Percentiles rank a stretch among this genome's conserved stretches.
phyloP scores from a whole-genome alignment of 2,329 filamentous ascomycete genomes.

The Neopestalotiopsis clavispora region DNA sequence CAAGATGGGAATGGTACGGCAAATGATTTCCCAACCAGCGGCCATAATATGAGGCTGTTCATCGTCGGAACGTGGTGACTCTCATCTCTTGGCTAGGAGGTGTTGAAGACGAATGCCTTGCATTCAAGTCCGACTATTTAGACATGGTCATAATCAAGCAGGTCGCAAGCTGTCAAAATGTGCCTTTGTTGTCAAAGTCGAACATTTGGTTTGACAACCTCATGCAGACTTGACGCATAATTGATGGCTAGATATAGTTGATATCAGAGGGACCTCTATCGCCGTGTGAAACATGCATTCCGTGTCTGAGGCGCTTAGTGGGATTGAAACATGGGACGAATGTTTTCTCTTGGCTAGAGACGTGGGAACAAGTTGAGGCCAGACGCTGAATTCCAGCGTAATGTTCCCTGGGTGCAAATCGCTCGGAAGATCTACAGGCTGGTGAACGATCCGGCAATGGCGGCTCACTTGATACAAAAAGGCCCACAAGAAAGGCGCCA shows the following conservation, averaged over 20 bases:
- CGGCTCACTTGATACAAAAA: conserved; percentile 31
- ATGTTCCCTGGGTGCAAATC: conserved; percentile 23
- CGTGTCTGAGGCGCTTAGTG: conserved; percentile 3
- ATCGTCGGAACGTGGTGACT: not conserved
- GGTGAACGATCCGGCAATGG: conserved; percentile 27
- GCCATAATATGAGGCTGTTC: not conserved
- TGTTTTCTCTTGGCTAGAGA: not conserved
- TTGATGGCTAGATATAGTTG: not conserved
- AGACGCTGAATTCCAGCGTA: conserved; percentile 14
- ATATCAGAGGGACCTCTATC: not conserved
- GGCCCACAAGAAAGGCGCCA: conserved; percentile 1
- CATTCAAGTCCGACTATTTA: not conserved
- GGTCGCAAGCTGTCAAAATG: not conserved
- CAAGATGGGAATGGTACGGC: not conserved
- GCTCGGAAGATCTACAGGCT: conserved; percentile 27
- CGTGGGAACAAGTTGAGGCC: not conserved
- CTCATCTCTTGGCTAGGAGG: not conserved
- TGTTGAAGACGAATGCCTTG: not conserved
- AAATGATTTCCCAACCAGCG: not conserved
- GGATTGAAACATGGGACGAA: conserved; percentile 2
- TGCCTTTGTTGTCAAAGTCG: not conserved
- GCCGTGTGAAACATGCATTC: conserved; percentile 2
- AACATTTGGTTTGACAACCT: not conserved
- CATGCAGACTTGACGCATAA: not conserved
- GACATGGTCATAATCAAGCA: not conserved